Percentiles rank a stretch among this genome's conserved stretches.
These are phyloP conservation scores for Dimocarpus longan DNA, from an alignment of 345 rosid genomes.

Conservation along the genomic window DNA sequence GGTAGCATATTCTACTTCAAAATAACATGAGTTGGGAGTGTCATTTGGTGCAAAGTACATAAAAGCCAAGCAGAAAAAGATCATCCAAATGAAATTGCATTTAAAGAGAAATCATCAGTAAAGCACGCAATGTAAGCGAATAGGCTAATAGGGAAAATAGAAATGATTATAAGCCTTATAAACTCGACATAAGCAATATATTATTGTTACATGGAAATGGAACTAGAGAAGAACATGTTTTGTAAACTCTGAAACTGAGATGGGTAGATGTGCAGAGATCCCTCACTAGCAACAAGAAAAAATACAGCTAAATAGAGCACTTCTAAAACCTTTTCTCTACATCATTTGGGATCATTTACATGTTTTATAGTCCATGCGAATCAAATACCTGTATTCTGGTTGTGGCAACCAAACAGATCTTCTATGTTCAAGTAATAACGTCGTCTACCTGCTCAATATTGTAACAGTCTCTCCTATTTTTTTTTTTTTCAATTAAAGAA, in stretches of 20 bases:
- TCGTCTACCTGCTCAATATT: neutral
- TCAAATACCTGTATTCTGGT: neutral
- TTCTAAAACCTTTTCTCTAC: neutral
- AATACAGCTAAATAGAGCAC: neutral
- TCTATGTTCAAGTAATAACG: neutral
- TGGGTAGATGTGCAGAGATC: too few species aligned
- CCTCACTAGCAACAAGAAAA: neutral
- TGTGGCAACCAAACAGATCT: neutral
- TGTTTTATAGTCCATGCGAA: neutral
- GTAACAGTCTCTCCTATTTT: neutral
- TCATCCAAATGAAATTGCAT: neutral
- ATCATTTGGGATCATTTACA: neutral
- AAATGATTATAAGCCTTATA: neutral
- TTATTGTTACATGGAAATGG: too few species aligned
- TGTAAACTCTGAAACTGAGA: too few species aligned
- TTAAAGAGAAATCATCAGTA: neutral
- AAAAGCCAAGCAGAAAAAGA: neutral
- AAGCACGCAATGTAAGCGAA: neutral
- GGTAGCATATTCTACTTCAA: too few species aligned
- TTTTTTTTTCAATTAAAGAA: too few species aligned
- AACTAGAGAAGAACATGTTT: neutral
- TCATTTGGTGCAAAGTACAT: too few species aligned
- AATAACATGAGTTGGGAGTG: too few species aligned
- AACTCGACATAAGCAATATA: neutral
- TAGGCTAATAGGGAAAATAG: neutral